Base-by-base conservation (phyloP, 768 basidiomycete species). In the Trametopsis cervina region DNA sequence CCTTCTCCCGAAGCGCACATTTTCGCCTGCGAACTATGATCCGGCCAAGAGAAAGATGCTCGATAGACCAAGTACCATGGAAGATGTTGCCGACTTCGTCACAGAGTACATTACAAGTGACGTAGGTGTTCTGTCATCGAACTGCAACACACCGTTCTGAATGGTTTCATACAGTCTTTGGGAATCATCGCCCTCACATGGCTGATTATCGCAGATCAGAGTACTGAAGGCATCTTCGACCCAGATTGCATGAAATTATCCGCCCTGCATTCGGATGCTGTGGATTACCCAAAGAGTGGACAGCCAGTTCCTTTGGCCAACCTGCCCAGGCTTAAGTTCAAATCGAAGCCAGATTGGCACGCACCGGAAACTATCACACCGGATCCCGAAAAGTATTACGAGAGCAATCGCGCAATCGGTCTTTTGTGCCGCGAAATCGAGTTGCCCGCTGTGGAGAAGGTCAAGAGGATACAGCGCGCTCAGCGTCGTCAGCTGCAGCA, bases 21-120 rank as follows among this genome's bases (percentile, higher is more conserved):
- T 57, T 24, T 2, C 23, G 3, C 75, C 84, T 2, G 80, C 76
- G 1, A 58, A 56, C 13, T 85, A 85, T 56, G 56, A 62, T 1
- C 67, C 78, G 2, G 77, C 77, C 0, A 44, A 51, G 15, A 74
- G 62, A 58, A 78, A 74, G 49, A 26, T 66, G 4, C 57, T 83
- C 2, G 58, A 71, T 26, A 66, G 66, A 1, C 70, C 68, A 2
- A 76, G 78, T 56, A 80, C 75, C 1, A 81, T 83, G 70, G 61
- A 61, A 0, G 83, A 86, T 59, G 75, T 88, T 9, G 80, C 77
- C 0, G 76, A 84, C 42, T 88, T 86, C 56, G 29, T 88, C 1
- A 72, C 79, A 44, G 80, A 86, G 47, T 86, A 79, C 50, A 81
- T 86, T 49, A 77, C 69, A 57, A 80, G 74, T 37, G 81, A 87